A percentile compares a stretch with the other conserved stretches of the same genome.
Conservation (phyloP, 2,329 filamentous ascomycete species). For the Cyphellophora europaea region DNA sequence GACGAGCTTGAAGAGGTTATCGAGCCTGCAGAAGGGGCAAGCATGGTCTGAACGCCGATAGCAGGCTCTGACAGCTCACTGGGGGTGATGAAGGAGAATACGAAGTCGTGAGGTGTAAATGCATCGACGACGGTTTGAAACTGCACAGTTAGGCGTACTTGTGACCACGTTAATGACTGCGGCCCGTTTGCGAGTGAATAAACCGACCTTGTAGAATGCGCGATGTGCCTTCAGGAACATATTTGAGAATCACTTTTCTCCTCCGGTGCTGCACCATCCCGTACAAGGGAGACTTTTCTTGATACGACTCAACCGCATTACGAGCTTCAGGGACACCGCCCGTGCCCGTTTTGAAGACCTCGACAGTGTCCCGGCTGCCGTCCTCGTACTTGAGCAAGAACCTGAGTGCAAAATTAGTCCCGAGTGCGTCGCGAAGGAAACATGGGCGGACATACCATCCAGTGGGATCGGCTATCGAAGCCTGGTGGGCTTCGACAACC, state of each 20-base stretch:
- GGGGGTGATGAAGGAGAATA: slow-evolving; percentile 64
- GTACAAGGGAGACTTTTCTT: slow-evolving; percentile 80
- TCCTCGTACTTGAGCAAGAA: slow-evolving; percentile 75
- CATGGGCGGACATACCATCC: slow-evolving; percentile 83
- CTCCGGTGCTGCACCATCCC: slow-evolving; percentile 84
- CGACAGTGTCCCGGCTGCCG: slow-evolving; percentile 74
- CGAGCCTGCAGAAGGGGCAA: slow-evolving; percentile 80
- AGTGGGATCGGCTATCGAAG: slow-evolving; percentile 70
- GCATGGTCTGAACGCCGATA: slow-evolving; percentile 76
- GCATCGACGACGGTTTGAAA: slow-evolving; percentile 52
- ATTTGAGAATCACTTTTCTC: slow-evolving; percentile 85
- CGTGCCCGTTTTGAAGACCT: slow-evolving; percentile 64
- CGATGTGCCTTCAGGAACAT: slow-evolving; percentile 82
- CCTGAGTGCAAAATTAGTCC: too few relatives aligned
- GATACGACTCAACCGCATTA: slow-evolving; percentile 65
- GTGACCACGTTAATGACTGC: too few relatives aligned
- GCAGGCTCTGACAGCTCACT: slow-evolving; percentile 80
- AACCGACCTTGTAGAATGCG: slow-evolving; percentile 78
- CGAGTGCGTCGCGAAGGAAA: too few relatives aligned
- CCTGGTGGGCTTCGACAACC: slow-evolving; percentile 77
- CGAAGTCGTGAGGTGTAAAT: slow-evolving; percentile 79
- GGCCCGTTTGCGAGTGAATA: too few relatives aligned
- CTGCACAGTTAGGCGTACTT: slow-evolving; percentile 72
- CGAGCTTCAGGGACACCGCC: slow-evolving; percentile 80
- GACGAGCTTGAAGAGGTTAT: slow-evolving; percentile 79